These are phyloP conservation scores for Excoecaria cochinchinensis DNA, from an alignment of 345 rosid genomes.

Conservation along the genomic window DNA sequence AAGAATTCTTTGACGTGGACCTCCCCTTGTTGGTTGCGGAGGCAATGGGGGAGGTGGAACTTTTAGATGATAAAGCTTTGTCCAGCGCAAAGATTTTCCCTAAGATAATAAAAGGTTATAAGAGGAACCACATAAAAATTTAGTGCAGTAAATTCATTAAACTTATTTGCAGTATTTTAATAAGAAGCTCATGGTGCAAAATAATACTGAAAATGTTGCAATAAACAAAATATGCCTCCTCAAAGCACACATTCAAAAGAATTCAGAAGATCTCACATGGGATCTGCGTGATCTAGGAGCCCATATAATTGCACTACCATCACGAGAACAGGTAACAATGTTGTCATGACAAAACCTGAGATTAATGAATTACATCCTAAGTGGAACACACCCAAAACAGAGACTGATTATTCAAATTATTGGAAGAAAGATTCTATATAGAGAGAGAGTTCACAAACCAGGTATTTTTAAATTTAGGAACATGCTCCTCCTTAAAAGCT, in stretches of 20 bases:
- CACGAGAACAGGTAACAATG: conserved; percentile 96
- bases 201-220: neutral
- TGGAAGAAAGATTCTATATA: neutral
- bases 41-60: conserved; percentile 99
- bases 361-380: conserved; percentile 6
- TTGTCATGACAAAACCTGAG: conserved; percentile 89
- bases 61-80: conserved; percentile 83
- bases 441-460: conserved; percentile 51
- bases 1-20: conserved; percentile 95
- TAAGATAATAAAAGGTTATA: conserved; percentile 20
- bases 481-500: conserved; percentile 62
- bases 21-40: conserved; percentile 92
- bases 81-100: conserved; percentile 90
- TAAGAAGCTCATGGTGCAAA: conserved; percentile 5
- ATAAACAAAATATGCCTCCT: conserved; percentile 13
- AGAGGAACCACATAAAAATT: conserved; percentile 5
- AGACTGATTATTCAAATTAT: neutral
- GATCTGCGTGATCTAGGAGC: conserved; percentile 87
- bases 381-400: neutral
- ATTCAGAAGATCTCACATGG: conserved; percentile 55
- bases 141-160: neutral
- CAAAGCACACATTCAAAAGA: conserved; percentile 8
- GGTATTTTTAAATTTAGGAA: conserved; percentile 81
- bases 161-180: conserved; percentile 12
- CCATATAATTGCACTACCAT: conserved; percentile 99